Percentiles rank a stretch among this genome's conserved stretches.
phyloP scores from a whole-genome alignment of 495 filamentous ascomycete genomes.

The Tuber magnatum region DNA sequence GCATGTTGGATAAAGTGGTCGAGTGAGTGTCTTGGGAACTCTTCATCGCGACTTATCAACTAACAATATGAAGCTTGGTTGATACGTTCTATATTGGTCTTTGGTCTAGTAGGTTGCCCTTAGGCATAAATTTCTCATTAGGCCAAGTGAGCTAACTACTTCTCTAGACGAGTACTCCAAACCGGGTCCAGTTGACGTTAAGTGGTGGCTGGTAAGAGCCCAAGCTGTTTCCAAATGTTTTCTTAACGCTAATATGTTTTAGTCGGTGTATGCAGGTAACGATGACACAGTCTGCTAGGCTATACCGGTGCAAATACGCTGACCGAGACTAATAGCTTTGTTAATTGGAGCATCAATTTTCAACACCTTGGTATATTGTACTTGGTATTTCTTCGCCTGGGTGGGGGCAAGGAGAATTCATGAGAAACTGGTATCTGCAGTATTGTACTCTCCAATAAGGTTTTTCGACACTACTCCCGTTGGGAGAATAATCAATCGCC shows the following conservation, averaged over 20 bases:
- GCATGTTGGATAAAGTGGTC: conserved; percentile 16
- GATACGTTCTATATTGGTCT: conserved; percentile 25
- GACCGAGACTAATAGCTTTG: conserved; percentile 42
- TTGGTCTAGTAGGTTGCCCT: conserved; percentile 34
- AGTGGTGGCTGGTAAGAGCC: neutral
- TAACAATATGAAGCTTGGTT: conserved; percentile 4
- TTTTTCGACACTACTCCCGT: conserved; percentile 50
- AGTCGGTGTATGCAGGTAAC: conserved; percentile 44
- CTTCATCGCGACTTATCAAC: conserved; percentile 3
- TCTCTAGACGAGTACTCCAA: conserved; percentile 38
- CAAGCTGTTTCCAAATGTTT: neutral
- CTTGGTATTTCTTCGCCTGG: conserved; percentile 46
- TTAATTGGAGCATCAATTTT: conserved; percentile 42
- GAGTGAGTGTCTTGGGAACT: conserved; percentile 2
- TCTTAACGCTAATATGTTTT: conserved; percentile 19
- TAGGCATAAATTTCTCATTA: conserved; percentile 34
- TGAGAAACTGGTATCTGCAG: conserved; percentile 44
- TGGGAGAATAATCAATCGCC: conserved; percentile 51
- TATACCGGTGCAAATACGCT: conserved; percentile 29
- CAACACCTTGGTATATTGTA: conserved; percentile 30
- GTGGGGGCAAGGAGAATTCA: conserved; percentile 47
- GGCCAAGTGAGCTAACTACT: conserved; percentile 20
- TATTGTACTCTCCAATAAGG: conserved; percentile 48
- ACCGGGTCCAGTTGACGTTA: neutral
- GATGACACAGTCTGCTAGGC: neutral